Conservation (phyloP, 108 stramenopile species). For the Aureococcus anophagefferens region DNA sequence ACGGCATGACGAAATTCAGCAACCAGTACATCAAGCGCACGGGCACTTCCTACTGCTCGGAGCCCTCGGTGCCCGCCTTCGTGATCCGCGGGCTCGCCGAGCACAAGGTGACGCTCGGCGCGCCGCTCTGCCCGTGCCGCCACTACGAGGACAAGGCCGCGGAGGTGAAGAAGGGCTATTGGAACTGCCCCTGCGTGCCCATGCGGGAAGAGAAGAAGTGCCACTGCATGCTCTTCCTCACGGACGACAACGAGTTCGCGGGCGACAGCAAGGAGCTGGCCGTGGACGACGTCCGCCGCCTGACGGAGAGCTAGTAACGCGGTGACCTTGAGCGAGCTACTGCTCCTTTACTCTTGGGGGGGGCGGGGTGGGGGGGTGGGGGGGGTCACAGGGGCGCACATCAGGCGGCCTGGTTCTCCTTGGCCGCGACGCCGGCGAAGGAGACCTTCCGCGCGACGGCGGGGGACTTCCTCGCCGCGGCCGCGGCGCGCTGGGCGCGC, state of each 20-base stretch:
- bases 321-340: too few relatives aligned
- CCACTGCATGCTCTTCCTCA: constrained; percentile 80
- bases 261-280: constrained; percentile 33
- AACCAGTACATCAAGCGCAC: constrained; percentile 67
- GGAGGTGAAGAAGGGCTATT: constrained; percentile 71
- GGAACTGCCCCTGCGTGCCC: constrained; percentile 74
- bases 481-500: too few relatives aligned
- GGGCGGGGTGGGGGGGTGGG: too few relatives aligned
- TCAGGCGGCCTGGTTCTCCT: too few relatives aligned
- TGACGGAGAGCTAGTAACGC: too few relatives aligned
- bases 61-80: constrained; percentile 60
- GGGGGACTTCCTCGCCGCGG: too few relatives aligned
- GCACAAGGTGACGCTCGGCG: constrained; percentile 70
- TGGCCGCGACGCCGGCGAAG: too few relatives aligned
- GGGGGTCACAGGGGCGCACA: too few relatives aligned
- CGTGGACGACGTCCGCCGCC: too few relatives aligned
- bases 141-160: constrained; percentile 81
- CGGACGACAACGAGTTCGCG: constrained; percentile 65
- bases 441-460: too few relatives aligned
- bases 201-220: constrained; percentile 61
- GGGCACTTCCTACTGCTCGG: constrained; percentile 54
- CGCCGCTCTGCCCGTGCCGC: constrained; percentile 77
- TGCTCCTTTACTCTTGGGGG: too few relatives aligned
- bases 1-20: constrained; percentile 71
- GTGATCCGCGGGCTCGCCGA: constrained; percentile 80